Evolutionary conservation across 352 stramenopile species (phyloP).

Genomic region (Pythium aquatile): DNA sequence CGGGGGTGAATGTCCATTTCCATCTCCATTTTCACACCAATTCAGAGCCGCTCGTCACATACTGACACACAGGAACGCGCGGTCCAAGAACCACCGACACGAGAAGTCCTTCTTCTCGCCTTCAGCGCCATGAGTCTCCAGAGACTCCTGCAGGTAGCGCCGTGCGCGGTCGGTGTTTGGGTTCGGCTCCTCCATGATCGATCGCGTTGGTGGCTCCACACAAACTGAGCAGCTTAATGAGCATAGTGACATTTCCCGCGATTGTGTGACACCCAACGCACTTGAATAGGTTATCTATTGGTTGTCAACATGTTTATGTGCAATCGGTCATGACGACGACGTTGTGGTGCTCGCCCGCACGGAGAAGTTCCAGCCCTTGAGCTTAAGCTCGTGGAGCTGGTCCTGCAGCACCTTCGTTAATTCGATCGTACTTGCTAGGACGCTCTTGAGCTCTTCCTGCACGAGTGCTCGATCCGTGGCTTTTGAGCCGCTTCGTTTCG

Average conservation of each 20-base stretch:
- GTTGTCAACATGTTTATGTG: background rate
- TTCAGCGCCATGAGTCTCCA: constrained; percentile 30
- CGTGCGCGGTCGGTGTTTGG: constrained; percentile 56
- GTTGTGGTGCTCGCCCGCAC: constrained; percentile 14
- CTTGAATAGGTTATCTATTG: constrained; percentile 8
- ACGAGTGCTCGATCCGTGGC: constrained; percentile 50
- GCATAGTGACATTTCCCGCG: constrained; percentile 16
- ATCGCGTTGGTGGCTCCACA: constrained; percentile 5
- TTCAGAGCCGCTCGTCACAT: constrained; percentile 30
- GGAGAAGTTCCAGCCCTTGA: constrained; percentile 76
- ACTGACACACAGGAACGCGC: constrained; percentile 84
- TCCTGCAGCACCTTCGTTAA: constrained; percentile 71
- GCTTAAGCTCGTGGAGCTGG: constrained; percentile 76
- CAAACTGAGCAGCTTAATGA: background rate
- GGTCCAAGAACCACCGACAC: constrained; percentile 79
- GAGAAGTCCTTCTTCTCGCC: constrained; percentile 50
- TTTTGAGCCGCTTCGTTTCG: constrained; percentile 33
- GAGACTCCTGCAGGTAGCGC: constrained; percentile 57
- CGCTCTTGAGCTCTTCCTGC: constrained; percentile 66
- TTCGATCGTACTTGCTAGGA: constrained; percentile 64
- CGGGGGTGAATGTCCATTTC: background rate
- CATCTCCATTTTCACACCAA: background rate
- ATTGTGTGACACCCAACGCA: constrained; percentile 9
- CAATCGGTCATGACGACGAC: constrained; percentile 1
- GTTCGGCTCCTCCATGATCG: constrained; percentile 21